Conservation (phyloP, 2,329 filamentous ascomycete species). For the Fusarium coffeatum region DNA sequence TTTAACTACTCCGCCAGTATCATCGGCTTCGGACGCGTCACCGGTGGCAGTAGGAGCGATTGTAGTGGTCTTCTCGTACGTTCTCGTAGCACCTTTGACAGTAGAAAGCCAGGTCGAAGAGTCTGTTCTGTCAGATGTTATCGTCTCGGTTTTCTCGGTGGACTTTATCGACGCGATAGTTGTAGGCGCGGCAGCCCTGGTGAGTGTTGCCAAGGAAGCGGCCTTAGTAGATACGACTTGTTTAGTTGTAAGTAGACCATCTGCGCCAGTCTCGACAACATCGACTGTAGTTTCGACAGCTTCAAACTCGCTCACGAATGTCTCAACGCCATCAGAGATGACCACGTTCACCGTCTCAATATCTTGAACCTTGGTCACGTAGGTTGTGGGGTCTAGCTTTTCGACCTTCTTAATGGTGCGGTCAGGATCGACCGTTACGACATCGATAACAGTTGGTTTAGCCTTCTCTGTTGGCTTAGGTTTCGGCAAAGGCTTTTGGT, state of each 20-base stretch:
- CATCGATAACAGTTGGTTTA: constrained; percentile 37
- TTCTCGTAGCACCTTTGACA: constrained; percentile 35
- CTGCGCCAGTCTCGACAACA: constrained; percentile 16
- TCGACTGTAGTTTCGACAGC: constrained; percentile 29
- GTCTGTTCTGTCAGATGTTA: constrained; percentile 32
- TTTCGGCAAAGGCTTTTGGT: constrained; percentile 16
- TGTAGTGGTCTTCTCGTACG: constrained; percentile 31
- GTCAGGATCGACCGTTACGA: constrained; percentile 38
- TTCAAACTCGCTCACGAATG: constrained; percentile 26
- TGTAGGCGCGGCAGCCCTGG: constrained; percentile 23
- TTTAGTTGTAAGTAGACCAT: constrained; percentile 30
- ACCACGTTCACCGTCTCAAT: constrained; percentile 36
- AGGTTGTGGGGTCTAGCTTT: constrained; percentile 37
- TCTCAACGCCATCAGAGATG: constrained; percentile 19
- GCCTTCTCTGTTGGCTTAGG: constrained; percentile 28
- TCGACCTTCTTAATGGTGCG: constrained; percentile 41
- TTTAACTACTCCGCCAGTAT: constrained; percentile 22
- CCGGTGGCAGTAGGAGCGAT: constrained; percentile 28
- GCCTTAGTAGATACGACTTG: constrained; percentile 27
- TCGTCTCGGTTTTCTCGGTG: constrained; percentile 26
- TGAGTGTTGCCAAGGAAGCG: constrained; percentile 28
- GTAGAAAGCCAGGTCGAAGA: constrained; percentile 40
- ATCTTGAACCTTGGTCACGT: constrained; percentile 33
- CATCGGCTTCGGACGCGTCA: constrained; percentile 1
- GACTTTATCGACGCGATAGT: constrained; percentile 33